Conservation (phyloP, 2,329 filamentous ascomycete genomes). For the Tolypocladium sp. region DNA sequence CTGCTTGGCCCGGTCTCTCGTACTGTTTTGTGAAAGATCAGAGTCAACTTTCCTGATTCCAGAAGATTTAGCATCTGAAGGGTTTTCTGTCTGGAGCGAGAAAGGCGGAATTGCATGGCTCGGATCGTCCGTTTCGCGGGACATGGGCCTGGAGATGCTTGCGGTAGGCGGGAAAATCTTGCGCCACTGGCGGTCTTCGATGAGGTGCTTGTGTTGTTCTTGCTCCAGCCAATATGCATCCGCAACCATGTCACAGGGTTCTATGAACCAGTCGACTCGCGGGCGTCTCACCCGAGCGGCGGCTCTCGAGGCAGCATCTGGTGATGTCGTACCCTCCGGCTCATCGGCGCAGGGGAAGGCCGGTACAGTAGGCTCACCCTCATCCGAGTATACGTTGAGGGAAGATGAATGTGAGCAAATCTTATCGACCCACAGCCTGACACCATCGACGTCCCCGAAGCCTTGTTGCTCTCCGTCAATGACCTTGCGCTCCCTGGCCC, state of each 20-base stretch:
- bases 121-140: slow-evolving; percentile 19
- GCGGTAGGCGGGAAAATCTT: slow-evolving; percentile 53
- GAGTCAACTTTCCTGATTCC: slow-evolving; percentile 23
- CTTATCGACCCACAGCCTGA: slow-evolving; percentile 68
- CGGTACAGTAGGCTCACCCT: slow-evolving; percentile 25
- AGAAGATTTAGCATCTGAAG: slow-evolving; percentile 10
- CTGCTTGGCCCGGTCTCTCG: slow-evolving; percentile 50
- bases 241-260: slow-evolving; percentile 77
- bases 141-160: slow-evolving; percentile 18
- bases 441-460: slow-evolving; percentile 64
- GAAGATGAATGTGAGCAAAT: slow-evolving; percentile 34
- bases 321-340: slow-evolving; percentile 29
- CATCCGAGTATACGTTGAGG: slow-evolving; percentile 11
- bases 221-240: slow-evolving; percentile 89
- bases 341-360: slow-evolving; percentile 37
- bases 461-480: slow-evolving; percentile 69
- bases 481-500: slow-evolving; percentile 65
- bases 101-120: slow-evolving; percentile 13
- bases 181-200: slow-evolving; percentile 71
- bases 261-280: slow-evolving; percentile 75
- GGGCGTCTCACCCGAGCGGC: slow-evolving; percentile 58
- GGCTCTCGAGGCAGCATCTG: slow-evolving; percentile 31
- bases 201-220: slow-evolving; percentile 65
- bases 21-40: slow-evolving; percentile 38
- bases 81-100: slow-evolving; percentile 13